A percentile compares a stretch with the other conserved stretches of the same genome.
Evolutionary conservation across 208 protist species (phyloP).

Genomic region (Angomonas deanei): DNA sequence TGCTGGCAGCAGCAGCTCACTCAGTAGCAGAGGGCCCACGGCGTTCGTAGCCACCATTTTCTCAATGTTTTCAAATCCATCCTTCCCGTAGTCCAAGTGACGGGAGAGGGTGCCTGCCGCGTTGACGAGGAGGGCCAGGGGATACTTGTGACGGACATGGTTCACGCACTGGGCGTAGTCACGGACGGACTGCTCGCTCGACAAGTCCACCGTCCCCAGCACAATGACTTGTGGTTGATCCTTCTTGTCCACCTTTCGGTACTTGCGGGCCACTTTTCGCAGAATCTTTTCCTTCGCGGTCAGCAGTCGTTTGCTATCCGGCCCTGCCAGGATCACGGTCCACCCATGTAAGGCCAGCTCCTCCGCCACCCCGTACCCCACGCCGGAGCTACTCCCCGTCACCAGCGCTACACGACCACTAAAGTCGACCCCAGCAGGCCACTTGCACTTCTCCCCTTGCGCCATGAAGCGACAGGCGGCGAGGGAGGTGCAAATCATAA

Average conservation of each 20-base stretch:
- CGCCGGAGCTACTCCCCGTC: conserved; percentile 65
- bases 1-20: conserved; percentile 62
- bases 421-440: conserved; percentile 54
- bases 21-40: conserved; percentile 73
- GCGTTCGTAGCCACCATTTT: conserved; percentile 78
- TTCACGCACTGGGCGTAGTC: conserved; percentile 39
- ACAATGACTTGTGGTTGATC: conserved; percentile 29
- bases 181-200: conserved; percentile 58
- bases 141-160: conserved; percentile 26
- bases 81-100: conserved; percentile 27
- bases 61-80: conserved; percentile 47
- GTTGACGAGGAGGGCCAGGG: conserved; percentile 69
- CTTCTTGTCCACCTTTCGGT: neutral
- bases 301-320: conserved; percentile 49
- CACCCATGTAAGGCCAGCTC: conserved; percentile 68
- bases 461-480: conserved; percentile 44
- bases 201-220: conserved; percentile 63
- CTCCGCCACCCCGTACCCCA: conserved; percentile 67
- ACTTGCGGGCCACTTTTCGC: conserved; percentile 7
- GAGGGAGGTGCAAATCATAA: conserved; percentile 20
- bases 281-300: conserved; percentile 38
- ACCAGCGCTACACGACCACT: conserved; percentile 67
- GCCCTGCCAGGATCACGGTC: conserved; percentile 69
- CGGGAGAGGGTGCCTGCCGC: conserved; percentile 71
- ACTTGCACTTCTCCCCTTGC: conserved; percentile 41